phyloP scores from a whole-genome alignment of 2,329 filamentous ascomycete species.

The Onygenales sp. region DNA sequence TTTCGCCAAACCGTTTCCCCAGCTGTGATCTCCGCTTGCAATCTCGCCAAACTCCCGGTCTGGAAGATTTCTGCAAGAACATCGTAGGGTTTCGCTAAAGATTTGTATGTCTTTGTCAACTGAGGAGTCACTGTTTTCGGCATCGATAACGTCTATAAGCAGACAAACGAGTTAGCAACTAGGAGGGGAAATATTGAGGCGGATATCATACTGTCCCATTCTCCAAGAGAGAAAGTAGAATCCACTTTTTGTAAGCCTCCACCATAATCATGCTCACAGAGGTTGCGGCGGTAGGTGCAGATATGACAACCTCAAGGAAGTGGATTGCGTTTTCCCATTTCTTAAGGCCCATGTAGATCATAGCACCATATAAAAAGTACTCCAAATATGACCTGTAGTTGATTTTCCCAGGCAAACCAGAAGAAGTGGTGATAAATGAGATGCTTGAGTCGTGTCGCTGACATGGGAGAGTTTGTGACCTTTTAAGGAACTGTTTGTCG shows the following conservation, averaged over 20 bases:
- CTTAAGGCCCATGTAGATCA: constrained; percentile 52
- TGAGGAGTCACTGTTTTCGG: constrained; percentile 43
- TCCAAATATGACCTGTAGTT: constrained; percentile 43
- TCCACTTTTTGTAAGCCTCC: constrained; percentile 87
- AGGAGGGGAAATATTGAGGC: background rate
- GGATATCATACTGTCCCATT: constrained; percentile 47
- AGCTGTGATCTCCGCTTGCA: constrained; percentile 55
- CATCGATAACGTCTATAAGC: constrained; percentile 33
- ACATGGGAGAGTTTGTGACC: constrained; percentile 18
- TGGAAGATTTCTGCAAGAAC: constrained; percentile 61
- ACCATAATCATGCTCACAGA: constrained; percentile 67
- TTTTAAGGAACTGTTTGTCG: constrained; percentile 16
- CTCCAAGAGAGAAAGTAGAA: constrained; percentile 64
- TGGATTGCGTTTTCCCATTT: constrained; percentile 55
- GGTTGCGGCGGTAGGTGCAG: constrained; percentile 52
- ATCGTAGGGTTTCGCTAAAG: constrained; percentile 60
- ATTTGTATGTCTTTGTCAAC: constrained; percentile 48
- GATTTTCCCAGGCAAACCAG: constrained; percentile 31
- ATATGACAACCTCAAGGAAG: constrained; percentile 56
- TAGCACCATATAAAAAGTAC: constrained; percentile 57
- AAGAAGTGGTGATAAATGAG: constrained; percentile 25
- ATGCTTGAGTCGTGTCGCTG: constrained; percentile 22
- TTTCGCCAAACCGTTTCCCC: constrained; percentile 53
- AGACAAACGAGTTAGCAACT: constrained; percentile 2
- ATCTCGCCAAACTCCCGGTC: constrained; percentile 44